Percentiles rank a stretch among this genome's conserved stretches.
These are phyloP conservation scores for Saururus chinensis DNA, from an alignment of 164 flowering plant genomes.

Conservation along the genomic window DNA sequence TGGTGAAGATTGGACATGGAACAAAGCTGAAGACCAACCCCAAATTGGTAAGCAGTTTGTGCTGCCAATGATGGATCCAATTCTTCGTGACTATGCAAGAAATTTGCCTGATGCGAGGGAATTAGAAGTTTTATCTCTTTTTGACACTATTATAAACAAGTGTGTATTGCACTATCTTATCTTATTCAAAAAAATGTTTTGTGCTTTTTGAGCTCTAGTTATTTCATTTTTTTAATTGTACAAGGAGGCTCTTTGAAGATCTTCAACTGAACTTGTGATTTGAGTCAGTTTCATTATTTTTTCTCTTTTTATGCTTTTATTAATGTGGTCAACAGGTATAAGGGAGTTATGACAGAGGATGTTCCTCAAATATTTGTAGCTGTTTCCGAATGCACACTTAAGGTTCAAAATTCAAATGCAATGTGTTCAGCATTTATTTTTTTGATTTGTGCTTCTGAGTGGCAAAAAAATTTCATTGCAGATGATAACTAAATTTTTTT, in stretches of 20 bases:
- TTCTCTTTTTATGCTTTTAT: conserved; percentile 2
- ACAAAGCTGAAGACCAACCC: conserved; percentile 96
- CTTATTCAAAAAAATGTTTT: neutral
- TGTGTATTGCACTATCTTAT: neutral
- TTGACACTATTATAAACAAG: conserved; percentile 87
- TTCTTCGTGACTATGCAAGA: conserved; percentile 91
- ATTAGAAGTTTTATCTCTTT: conserved; percentile 93
- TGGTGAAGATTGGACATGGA: conserved; percentile 99
- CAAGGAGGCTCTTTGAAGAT: no score
- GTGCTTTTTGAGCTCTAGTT: neutral
- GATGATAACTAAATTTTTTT: conserved; percentile 98
- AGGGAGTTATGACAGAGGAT: conserved; percentile 82
- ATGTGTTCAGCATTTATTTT: neutral
- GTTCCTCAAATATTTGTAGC: conserved; percentile 98
- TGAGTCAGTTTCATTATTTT: neutral
- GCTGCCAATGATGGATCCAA: conserved; percentile 99
- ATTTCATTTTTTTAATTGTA: no score
- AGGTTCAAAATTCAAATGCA: conserved; percentile 36
- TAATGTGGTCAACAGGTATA: conserved; percentile 41
- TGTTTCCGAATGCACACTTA: conserved; percentile 85
- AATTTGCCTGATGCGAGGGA: conserved; percentile 98
- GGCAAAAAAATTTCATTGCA: conserved; percentile 18
- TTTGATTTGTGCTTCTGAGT: conserved; percentile 2
- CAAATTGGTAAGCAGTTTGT: conserved; percentile 97
- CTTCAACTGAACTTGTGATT: neutral